phyloP scores from a whole-genome alignment of 345 rosid species.

The Mercurialis annua region DNA sequence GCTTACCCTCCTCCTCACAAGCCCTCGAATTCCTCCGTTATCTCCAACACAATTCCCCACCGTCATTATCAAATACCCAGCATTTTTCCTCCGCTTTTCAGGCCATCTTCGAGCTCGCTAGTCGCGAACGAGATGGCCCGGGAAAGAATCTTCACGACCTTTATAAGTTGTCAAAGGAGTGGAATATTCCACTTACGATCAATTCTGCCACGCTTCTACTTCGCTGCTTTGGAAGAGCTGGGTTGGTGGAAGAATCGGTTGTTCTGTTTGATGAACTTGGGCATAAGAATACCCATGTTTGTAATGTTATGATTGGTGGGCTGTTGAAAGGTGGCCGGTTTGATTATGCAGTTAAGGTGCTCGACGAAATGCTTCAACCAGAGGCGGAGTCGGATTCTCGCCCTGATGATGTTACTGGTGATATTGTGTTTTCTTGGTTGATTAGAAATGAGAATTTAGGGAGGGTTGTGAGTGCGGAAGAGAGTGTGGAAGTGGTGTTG shows the following conservation, averaged over 20 bases:
- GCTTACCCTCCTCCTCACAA: slow-evolving; percentile 43
- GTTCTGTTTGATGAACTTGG: slow-evolving; percentile 44
- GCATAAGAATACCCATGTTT: slow-evolving; percentile 39
- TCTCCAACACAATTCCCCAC: slow-evolving; percentile 35
- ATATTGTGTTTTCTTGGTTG: slow-evolving; percentile 41
- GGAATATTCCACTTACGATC: slow-evolving; percentile 42
- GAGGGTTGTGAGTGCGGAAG: slow-evolving; percentile 33
- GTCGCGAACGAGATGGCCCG: slow-evolving; percentile 39
- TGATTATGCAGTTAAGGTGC: slow-evolving; percentile 61
- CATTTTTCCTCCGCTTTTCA: slow-evolving; percentile 50
- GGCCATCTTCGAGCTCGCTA: slow-evolving; percentile 51
- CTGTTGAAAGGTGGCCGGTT: slow-evolving; percentile 35
- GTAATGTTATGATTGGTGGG: slow-evolving; percentile 38
- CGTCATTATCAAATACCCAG: slow-evolving; percentile 20
- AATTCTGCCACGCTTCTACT: slow-evolving; percentile 46
- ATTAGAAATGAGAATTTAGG: slow-evolving; percentile 25
- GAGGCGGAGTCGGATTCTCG: slow-evolving; percentile 30
- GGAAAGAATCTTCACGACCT: slow-evolving; percentile 35
- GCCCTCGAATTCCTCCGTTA: slow-evolving; percentile 58
- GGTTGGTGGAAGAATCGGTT: slow-evolving; percentile 43
- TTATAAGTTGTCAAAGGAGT: slow-evolving; percentile 47
- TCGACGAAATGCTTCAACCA: slow-evolving; percentile 76
- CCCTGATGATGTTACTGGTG: slow-evolving; percentile 46
- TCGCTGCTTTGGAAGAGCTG: slow-evolving; percentile 44
- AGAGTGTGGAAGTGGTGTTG: slow-evolving; percentile 39